phyloP scores from a whole-genome alignment of 768 basidiomycete species.

The Pleurotus pulmonarius region DNA sequence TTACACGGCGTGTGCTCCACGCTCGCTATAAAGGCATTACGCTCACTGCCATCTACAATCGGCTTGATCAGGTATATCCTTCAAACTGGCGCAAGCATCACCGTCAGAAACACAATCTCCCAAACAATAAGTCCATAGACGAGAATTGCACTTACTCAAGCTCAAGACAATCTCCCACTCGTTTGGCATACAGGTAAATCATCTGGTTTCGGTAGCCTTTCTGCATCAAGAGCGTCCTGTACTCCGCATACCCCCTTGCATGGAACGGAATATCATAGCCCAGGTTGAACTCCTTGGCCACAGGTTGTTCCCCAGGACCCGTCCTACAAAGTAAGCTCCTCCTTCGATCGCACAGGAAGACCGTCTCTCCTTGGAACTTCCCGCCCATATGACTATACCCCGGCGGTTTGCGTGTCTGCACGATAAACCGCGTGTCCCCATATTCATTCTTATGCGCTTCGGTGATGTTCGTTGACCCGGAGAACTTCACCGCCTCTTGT shows the following conservation, averaged over 20 bases:
- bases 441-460: conserved; percentile 18
- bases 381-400: conserved; percentile 1
- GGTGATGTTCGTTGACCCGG: conserved; percentile 6
- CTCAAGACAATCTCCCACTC: conserved; percentile 18
- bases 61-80: conserved; percentile 15
- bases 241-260: conserved; percentile 12
- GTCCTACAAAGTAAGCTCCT: conserved; percentile 12
- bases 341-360: conserved; percentile 12
- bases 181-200: conserved; percentile 5
- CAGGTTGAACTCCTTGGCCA: conserved; percentile 5
- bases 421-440: conserved; percentile 16
- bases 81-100: conserved; percentile 6
- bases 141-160: conserved; percentile 12
- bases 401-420: conserved; percentile 1
- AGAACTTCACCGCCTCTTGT: conserved; percentile 16
- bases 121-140: background rate
- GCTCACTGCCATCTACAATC: conserved; percentile 9
- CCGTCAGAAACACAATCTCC: background rate
- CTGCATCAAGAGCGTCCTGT: conserved; percentile 6
- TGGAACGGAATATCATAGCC: conserved; percentile 16
- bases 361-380: conserved; percentile 9
- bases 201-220: conserved; percentile 10
- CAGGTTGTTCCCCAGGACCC: conserved; percentile 12
- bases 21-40: no score
- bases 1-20: no score